A percentile compares a stretch with the other conserved stretches of the same genome.
Evolutionary conservation across 805 yeast species (phyloP).

Genomic region (Kodamaea kaohsiungensis): DNA sequence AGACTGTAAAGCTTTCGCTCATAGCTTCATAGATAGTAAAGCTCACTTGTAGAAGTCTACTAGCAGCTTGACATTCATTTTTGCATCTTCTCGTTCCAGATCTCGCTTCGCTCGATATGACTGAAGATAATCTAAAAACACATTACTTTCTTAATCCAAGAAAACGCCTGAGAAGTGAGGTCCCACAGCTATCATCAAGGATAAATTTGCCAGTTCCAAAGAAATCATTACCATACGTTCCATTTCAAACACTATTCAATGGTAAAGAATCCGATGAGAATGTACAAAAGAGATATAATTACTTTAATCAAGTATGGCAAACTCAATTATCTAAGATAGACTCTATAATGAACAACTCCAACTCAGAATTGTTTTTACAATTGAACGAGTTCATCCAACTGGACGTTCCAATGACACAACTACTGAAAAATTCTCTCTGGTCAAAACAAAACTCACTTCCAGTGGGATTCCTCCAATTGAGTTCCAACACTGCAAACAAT

Average conservation of each 20-base stretch:
- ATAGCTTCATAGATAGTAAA: too few species aligned
- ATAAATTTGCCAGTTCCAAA: background rate
- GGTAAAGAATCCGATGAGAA: conserved; percentile 25
- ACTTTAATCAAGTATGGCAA: conserved; percentile 29
- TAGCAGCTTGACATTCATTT: too few species aligned
- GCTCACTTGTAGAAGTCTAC: too few species aligned
- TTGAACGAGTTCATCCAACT: conserved; percentile 26
- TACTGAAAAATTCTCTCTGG: conserved; percentile 7
- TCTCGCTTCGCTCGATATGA: too few species aligned
- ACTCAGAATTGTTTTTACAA: conserved; percentile 29
- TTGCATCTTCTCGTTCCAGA: too few species aligned
- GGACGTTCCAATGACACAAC: conserved; percentile 7
- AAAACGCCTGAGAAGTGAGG: background rate
- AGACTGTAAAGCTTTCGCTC: too few species aligned
- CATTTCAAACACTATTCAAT: conserved; percentile 22
- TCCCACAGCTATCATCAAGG: background rate
- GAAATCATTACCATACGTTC: conserved; percentile 1
- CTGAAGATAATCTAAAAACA: conserved; percentile 29
- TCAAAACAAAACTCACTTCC: conserved; percentile 21
- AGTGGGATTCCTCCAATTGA: conserved; percentile 36
- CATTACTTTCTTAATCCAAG: conserved; percentile 29
- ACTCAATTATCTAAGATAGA: conserved; percentile 29
- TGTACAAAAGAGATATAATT: conserved; percentile 23
- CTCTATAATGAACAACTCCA: conserved; percentile 31
- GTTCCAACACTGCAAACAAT: conserved; percentile 44